Evolutionary conservation across 2,329 filamentous ascomycete species (phyloP), one percentile per base, ranked within the genome.

Genomic region (Mycogone perniciosa): DNA sequence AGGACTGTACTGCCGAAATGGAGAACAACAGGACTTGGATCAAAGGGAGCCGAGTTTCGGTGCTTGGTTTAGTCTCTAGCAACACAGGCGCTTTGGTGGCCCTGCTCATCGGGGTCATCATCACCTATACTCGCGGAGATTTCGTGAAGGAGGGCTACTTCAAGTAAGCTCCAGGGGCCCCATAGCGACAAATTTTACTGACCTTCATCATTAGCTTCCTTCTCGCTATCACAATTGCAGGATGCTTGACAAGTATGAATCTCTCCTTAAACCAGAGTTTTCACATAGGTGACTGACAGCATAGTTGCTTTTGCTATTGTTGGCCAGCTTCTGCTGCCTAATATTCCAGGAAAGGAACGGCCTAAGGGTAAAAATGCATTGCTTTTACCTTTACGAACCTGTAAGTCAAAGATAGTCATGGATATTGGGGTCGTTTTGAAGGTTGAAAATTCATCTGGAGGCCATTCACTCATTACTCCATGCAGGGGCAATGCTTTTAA

Each of bases 81-180:
- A 58, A 58, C 33, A n/a, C 53, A 9, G 56, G 56, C 10, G 56
- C 56, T 29, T 48, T 58, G 27, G 9, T 58, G 33, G 56, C 54
- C 2, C 37, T 58, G 33, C 54, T 58, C 8, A 56, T 58, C 26
- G 56, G 56, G 5, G 56, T 58, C 8, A 52, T 58, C 31, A 58
- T 58, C 38, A 56, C 54, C 3, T 58, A 58, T 34, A 46, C 40
- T 7, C 44, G 54, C 4, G 56, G 56, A 7, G 54, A 50, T 38
- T 53, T 50, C 37, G 54, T 58, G 10, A 52, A 42, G 34, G 51
- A 58, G 31, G 56, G 54, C 29, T 58, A 56, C 42, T 52, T 53
- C 44, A 58, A 56, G 54, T 57, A 30, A 48, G 55, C 13, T 42
- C 7, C 31, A 31, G 5, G 8, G 4, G 9, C 7, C 26, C 9